Conservation (phyloP, 768 basidiomycete genomes). For the Trametes gibbosa region DNA sequence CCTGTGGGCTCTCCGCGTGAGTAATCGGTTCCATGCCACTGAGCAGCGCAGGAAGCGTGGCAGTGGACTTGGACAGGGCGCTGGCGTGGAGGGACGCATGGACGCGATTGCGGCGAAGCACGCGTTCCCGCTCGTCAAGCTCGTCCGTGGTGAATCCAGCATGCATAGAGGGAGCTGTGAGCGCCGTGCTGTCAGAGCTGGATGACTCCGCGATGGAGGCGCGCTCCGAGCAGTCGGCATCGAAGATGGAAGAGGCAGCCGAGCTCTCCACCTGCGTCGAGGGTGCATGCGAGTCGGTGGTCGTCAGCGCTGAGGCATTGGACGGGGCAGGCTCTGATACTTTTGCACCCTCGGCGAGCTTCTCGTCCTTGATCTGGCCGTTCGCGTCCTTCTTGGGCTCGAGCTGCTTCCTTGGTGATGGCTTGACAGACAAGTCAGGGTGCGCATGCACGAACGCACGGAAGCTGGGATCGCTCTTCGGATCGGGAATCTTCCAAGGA, state of each 20-base stretch:
- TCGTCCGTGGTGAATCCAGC: constrained; percentile 11
- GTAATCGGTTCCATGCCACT: constrained; percentile 15
- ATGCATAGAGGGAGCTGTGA: constrained; percentile 20
- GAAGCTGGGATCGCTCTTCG: constrained; percentile 90
- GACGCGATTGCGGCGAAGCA: constrained; percentile 16
- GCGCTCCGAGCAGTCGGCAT: constrained; percentile 7
- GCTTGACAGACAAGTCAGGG: constrained; percentile 67
- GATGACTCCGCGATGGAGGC: constrained; percentile 14
- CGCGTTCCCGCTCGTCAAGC: constrained; percentile 12
- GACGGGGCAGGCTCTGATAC: neutral
- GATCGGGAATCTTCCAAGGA: constrained; percentile 98
- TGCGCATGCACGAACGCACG: constrained; percentile 90
- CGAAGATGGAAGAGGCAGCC: constrained; percentile 11
- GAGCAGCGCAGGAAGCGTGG: constrained; percentile 36
- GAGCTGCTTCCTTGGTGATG: constrained; percentile 17
- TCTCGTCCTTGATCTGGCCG: neutral
- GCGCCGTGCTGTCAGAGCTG: constrained; percentile 18
- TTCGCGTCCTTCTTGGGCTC: constrained; percentile 10
- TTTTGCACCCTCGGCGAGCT: constrained; percentile 8
- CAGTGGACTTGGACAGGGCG: constrained; percentile 26
- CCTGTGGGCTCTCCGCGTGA: constrained; percentile 36
- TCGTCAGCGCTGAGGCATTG: constrained; percentile 1
- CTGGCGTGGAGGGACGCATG: constrained; percentile 20
- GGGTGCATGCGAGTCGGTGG: constrained; percentile 19
- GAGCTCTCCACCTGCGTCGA: constrained; percentile 17